Conservation (phyloP, 2,329 filamentous ascomycete genomes). For the Dothiorella sarmentorum region DNA sequence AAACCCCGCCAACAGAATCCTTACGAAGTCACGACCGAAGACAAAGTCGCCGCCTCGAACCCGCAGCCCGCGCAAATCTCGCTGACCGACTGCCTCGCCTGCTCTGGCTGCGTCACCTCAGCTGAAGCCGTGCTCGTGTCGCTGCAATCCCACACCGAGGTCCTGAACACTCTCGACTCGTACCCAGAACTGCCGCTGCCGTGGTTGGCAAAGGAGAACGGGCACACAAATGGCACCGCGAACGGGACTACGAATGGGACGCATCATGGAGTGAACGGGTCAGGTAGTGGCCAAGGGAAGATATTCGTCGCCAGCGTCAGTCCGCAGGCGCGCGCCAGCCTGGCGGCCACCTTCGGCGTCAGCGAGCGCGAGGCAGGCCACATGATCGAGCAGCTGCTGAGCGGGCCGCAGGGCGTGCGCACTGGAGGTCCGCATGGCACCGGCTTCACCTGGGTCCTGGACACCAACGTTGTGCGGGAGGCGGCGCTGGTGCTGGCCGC, state of each 20-base stretch:
- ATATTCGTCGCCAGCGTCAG: constrained; percentile 91
- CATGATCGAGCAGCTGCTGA: constrained; percentile 79
- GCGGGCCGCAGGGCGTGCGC: constrained; percentile 65
- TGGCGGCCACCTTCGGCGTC: constrained; percentile 78
- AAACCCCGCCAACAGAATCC: constrained; percentile 44
- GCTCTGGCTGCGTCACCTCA: constrained; percentile 95
- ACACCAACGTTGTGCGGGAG: constrained; percentile 81
- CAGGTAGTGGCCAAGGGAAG: constrained; percentile 51
- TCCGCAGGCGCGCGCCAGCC: constrained; percentile 82
- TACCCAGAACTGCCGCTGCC: constrained; percentile 43
- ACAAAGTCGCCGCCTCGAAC: constrained; percentile 58
- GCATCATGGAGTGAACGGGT: constrained; percentile 19
- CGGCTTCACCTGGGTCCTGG: constrained; percentile 82
- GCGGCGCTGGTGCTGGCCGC: constrained; percentile 67
- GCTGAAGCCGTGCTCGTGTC: constrained; percentile 96
- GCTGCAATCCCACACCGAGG: constrained; percentile 88
- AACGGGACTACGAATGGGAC: constrained; percentile 24
- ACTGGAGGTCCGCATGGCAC: constrained; percentile 69
- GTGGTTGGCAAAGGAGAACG: constrained; percentile 28
- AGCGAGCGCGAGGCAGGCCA: constrained; percentile 70
- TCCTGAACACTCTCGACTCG: constrained; percentile 75
- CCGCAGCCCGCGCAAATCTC: constrained; percentile 83
- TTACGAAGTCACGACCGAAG: constrained; percentile 92
- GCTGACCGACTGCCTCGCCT: constrained; percentile 93
- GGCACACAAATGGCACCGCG: constrained; percentile 9